Conservation (phyloP, 257 asterid genomes). For the Coffea canephora region DNA sequence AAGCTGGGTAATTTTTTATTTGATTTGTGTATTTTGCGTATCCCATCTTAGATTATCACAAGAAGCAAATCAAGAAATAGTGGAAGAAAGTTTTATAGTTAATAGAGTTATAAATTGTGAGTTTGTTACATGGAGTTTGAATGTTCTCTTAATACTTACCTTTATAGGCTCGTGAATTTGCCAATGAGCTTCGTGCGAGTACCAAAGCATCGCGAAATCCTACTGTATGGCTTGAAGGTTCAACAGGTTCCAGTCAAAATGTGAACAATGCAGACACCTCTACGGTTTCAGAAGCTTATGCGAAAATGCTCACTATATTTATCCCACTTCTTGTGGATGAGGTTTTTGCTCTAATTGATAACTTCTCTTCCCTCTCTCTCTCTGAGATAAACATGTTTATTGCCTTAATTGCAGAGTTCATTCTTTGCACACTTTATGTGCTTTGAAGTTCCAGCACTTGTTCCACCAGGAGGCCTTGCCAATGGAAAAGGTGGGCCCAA, state of each 20-base stretch:
- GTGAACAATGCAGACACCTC: constrained; percentile 73
- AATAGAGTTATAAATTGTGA: neutral
- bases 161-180: constrained; percentile 93
- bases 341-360: constrained; percentile 39
- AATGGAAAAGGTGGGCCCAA: constrained; percentile 47
- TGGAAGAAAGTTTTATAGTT: neutral
- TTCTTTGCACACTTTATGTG: constrained; percentile 97
- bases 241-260: constrained; percentile 59
- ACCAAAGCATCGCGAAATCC: constrained; percentile 74
- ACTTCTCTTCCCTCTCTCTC: constrained; percentile 17
- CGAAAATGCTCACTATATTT: constrained; percentile 79
- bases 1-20: neutral
- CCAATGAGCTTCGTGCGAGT: constrained; percentile 93
- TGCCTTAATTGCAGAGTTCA: constrained; percentile 64
- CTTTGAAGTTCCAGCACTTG: constrained; percentile 85
- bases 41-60: neutral
- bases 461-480: constrained; percentile 59
- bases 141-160: constrained; percentile 16
- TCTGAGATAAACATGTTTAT: constrained; percentile 12
- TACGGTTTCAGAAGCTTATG: constrained; percentile 79
- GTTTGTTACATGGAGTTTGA: neutral
- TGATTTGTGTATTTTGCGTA: neutral
- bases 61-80: neutral
- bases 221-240: constrained; percentile 85
- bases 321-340: constrained; percentile 95